Base-by-base conservation (phyloP, 345 rosid species). In the Turritis glabra region DNA sequence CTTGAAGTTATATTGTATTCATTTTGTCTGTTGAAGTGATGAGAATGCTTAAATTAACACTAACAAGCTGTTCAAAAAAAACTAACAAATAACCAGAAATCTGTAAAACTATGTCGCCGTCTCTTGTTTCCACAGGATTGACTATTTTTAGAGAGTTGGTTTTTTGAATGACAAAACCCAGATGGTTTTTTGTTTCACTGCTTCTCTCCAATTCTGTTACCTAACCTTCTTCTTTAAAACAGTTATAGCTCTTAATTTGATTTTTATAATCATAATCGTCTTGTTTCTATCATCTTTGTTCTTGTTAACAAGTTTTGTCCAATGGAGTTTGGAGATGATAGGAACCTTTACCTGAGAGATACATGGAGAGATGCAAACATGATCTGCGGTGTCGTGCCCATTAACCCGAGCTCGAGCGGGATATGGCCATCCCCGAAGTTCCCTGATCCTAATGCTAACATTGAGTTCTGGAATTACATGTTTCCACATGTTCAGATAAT, bases 321-420 rank as follows among this genome's bases (percentile, higher is more conserved):
- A 55, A 77, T 70, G 80, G 80, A 77, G 71, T 19, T 33, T 10
- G 61, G 44, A 55, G 65, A 37, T 55, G 61, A 77, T 35, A 77
- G 53, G 59, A 77, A 5, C 48, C 17, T 55, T 55, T 77, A 77
- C 71, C 80, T 77, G 5, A 63, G 80, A 70, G 80, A 77, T 33
- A 70, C 80, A 55, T 70, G 80, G 80, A 70, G 65, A 77, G 76
- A 70, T 17, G 52, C 4, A 63, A 62, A 27, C 65, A 55, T 14
- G 64, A 76, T 76, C 11, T 76, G 80, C 12, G 46, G 75, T 7
- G 12, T 76, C 2, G 2, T 62, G 10, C 80, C 80, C 0, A 54
- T 55, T 5, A 63, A 76, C 71, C 80, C 80, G 5, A 76, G 65
- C 71, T 76, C 80, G 2, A 37, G 5, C 8, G 80, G 80, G 58